phyloP scores from a whole-genome alignment of 164 flowering plant genomes.

The Dillenia turbinata region DNA sequence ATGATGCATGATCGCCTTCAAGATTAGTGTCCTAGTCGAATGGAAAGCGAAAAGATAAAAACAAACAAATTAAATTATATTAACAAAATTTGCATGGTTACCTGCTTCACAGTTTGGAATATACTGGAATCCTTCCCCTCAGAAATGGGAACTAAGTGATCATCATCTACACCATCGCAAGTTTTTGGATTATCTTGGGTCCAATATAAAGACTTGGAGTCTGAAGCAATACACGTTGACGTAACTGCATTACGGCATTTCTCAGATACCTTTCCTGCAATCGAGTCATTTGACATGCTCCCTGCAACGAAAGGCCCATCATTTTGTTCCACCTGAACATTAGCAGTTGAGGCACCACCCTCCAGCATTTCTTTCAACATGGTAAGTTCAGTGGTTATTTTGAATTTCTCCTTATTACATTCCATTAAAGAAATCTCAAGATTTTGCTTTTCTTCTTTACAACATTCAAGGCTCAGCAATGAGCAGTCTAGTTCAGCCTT shows the following conservation, averaged over 20 bases:
- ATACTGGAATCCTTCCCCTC: slow-evolving; percentile 16
- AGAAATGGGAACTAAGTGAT: slow-evolving; percentile 8
- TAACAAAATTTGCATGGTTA: slow-evolving; percentile 9
- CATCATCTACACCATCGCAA: slow-evolving; percentile 17
- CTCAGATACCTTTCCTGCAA: neutral
- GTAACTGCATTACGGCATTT: too few relatives aligned
- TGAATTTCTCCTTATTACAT: slow-evolving; percentile 48
- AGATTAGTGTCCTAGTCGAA: neutral
- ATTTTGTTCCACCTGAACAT: slow-evolving; percentile 14
- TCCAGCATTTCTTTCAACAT: slow-evolving; percentile 33
- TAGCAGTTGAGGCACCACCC: slow-evolving; percentile 17
- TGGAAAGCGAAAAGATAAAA: neutral
- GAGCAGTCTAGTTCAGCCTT: slow-evolving; percentile 91
- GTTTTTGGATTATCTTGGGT: slow-evolving; percentile 5
- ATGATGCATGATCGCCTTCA: too few relatives aligned
- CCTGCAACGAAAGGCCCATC: slow-evolving; percentile 6
- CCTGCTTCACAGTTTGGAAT: slow-evolving; percentile 19
- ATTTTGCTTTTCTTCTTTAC: slow-evolving; percentile 84
- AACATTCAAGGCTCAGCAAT: slow-evolving; percentile 77
- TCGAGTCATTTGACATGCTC: slow-evolving; percentile 10
- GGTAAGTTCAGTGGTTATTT: slow-evolving; percentile 37
- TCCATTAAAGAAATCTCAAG: slow-evolving; percentile 64
- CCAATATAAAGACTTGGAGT: neutral
- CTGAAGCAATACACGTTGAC: too few relatives aligned
- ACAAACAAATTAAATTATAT: neutral